Conservation (phyloP, 208 protist genomes). For the Acanthamoeba rhysodes region DNA sequence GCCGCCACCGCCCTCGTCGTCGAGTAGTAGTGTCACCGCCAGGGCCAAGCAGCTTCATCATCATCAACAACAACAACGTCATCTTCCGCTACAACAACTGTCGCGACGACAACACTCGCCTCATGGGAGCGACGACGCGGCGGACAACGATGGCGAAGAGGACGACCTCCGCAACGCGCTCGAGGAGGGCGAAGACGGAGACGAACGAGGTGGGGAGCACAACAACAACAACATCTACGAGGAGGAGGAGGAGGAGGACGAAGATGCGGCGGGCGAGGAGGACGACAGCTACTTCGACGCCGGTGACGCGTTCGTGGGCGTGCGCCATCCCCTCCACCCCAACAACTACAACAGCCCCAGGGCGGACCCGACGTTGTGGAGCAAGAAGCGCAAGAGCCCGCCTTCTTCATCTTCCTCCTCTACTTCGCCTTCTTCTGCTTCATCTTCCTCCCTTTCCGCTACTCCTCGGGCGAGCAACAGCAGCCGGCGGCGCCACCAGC, state of each 20-base stretch:
- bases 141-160: background rate
- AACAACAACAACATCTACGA: background rate
- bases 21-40: background rate
- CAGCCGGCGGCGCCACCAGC: background rate
- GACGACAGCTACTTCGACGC: background rate
- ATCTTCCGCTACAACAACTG: background rate
- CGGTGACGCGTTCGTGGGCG: background rate
- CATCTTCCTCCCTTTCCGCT: background rate
- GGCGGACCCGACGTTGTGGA: background rate
- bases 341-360: background rate
- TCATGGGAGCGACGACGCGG: constrained; percentile 19
- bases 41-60: constrained; percentile 5
- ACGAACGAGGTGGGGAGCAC: background rate
- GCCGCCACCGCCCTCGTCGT: background rate
- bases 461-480: background rate
- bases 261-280: background rate
- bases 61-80: too few species aligned
- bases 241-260: background rate
- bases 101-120: background rate
- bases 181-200: background rate
- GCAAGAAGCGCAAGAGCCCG: background rate
- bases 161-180: background rate
- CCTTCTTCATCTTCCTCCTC: background rate
- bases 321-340: too few species aligned
- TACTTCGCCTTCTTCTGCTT: background rate